Evolutionary conservation across 2,329 filamentous ascomycete genomes (phyloP).

Genomic region (Boeremia exigua): DNA sequence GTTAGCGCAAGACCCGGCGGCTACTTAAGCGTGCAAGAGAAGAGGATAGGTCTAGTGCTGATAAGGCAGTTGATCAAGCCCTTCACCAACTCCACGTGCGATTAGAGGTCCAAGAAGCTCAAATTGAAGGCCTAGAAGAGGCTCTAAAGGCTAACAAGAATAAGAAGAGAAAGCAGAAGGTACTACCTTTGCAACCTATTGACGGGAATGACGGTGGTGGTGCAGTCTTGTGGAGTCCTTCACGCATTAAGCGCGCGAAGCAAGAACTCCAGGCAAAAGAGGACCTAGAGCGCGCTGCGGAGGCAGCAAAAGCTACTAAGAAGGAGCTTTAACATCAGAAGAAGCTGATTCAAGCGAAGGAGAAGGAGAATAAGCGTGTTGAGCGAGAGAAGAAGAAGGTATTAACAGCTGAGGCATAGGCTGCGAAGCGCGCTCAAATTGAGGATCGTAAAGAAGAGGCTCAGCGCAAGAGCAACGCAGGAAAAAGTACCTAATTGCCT

Average conservation of each 20-base stretch:
- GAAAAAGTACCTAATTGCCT: conserved; percentile 1
- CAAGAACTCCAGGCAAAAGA: background rate
- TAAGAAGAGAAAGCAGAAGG: conserved; percentile 1
- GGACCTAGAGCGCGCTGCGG: background rate
- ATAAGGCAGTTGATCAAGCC: background rate
- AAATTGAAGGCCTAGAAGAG: background rate
- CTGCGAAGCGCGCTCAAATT: background rate
- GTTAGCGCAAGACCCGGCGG: no score
- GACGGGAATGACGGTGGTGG: background rate
- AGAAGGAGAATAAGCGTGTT: background rate
- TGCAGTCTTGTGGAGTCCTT: background rate
- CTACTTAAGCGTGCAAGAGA: no score
- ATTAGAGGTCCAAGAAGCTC: background rate
- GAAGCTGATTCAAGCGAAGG: background rate
- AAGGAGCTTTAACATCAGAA: conserved; percentile 1
- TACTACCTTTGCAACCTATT: background rate
- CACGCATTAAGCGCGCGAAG: background rate
- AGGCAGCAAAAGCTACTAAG: conserved; percentile 2
- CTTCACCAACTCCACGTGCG: background rate
- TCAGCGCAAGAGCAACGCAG: background rate
- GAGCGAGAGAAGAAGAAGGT: background rate
- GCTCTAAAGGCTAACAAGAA: background rate
- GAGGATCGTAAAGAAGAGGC: background rate
- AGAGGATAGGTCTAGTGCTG: no score
- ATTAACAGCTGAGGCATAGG: background rate